Percentiles rank a stretch among this genome's conserved stretches.
These are phyloP conservation scores for Umbellularia californica DNA, from an alignment of 164 flowering plant species.

Conservation along the genomic window DNA sequence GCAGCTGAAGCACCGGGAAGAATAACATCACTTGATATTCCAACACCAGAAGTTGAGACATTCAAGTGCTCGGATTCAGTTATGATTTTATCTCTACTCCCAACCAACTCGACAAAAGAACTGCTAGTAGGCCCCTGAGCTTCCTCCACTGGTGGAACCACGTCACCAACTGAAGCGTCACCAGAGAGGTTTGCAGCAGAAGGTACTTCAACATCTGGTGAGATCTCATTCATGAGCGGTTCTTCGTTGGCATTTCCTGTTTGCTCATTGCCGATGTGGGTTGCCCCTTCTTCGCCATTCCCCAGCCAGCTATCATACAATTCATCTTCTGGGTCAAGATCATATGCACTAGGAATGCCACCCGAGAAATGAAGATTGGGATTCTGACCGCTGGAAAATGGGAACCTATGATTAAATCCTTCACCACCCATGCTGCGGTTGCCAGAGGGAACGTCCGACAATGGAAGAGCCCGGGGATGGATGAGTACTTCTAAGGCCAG, in stretches of 20 bases:
- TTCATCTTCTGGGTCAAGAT: conserved; percentile 38
- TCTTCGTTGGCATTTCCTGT: conserved; percentile 14
- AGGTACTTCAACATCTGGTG: conserved; percentile 4
- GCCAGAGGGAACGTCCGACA: conserved; percentile 34
- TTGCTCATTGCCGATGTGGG: conserved; percentile 14
- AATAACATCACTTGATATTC: neutral
- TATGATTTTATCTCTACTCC: conserved; percentile 22
- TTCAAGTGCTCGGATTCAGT: conserved; percentile 15
- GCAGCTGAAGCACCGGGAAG: neutral
- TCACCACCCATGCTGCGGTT: conserved; percentile 12
- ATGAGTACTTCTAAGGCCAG: conserved; percentile 69
- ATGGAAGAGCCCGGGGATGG: conserved; percentile 75
- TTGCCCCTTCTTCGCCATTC: conserved; percentile 31
- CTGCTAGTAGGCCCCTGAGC: conserved; percentile 21
- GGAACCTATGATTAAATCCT: conserved; percentile 13
- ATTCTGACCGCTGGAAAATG: conserved; percentile 23
- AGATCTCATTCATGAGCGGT: conserved; percentile 4
- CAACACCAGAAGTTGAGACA: conserved; percentile 8
- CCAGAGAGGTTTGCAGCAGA: conserved; percentile 12
- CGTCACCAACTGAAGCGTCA: conserved; percentile 9
- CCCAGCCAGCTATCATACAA: conserved; percentile 40
- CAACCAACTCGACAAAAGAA: conserved; percentile 13
- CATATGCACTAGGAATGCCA: conserved; percentile 20
- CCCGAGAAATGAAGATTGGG: conserved; percentile 13
- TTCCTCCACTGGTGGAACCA: conserved; percentile 1